These are phyloP conservation scores for Salix purpurea DNA, from an alignment of 345 rosid genomes.

Conservation along the genomic window DNA sequence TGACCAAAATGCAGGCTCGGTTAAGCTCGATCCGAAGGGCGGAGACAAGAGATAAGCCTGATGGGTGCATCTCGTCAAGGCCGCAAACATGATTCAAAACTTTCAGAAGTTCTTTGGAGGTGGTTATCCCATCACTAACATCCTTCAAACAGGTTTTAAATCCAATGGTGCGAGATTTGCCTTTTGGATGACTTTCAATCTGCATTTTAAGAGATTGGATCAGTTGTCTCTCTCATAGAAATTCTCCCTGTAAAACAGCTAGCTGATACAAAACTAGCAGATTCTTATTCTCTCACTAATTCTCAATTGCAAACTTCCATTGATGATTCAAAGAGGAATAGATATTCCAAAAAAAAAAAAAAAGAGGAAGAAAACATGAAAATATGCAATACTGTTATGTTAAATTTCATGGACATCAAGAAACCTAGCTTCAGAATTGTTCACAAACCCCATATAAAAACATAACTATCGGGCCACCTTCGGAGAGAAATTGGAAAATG, in stretches of 20 bases:
- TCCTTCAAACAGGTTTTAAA: slow-evolving; percentile 51
- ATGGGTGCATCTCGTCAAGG: slow-evolving; percentile 48
- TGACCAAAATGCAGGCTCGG: slow-evolving; percentile 50
- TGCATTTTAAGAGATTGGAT: slow-evolving; percentile 29
- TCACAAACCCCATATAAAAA: no score
- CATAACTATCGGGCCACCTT: neutral
- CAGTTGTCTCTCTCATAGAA: neutral
- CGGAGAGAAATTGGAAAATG: neutral
- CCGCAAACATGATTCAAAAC: slow-evolving; percentile 60
- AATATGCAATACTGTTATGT: no score
- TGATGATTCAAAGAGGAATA: neutral
- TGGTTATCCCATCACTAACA: slow-evolving; percentile 47
- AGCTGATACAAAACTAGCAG: neutral
- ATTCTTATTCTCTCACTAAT: neutral
- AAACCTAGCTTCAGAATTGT: no score
- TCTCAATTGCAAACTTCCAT: neutral
- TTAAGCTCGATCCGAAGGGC: slow-evolving; percentile 61
- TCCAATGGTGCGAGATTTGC: slow-evolving; percentile 28
- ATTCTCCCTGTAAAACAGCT: neutral
- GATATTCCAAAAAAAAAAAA: neutral
- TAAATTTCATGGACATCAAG: no score
- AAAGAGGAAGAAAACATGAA: no score
- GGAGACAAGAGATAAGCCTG: slow-evolving; percentile 50
- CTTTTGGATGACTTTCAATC: slow-evolving; percentile 44
- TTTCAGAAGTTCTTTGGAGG: slow-evolving; percentile 76